Conservation (phyloP, 495 filamentous ascomycete species). For the Staphylotrichum longicolle region DNA sequence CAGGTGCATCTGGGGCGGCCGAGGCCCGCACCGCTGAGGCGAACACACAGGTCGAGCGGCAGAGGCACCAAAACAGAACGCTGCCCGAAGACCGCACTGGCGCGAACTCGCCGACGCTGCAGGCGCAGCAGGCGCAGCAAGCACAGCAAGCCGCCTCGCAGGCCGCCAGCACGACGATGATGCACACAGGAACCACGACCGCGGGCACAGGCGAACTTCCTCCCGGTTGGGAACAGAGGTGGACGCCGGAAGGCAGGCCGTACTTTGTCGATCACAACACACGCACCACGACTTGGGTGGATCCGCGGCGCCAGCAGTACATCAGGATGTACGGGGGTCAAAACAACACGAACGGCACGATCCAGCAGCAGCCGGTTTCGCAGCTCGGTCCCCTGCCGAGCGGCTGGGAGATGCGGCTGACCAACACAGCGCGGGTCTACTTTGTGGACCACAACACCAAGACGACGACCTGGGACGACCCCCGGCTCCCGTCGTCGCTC, state of each 20-base stretch:
- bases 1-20: constrained; percentile 69
- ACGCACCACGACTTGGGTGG: constrained; percentile 98
- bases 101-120: constrained; percentile 82
- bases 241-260: constrained; percentile 87
- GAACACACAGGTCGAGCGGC: constrained; percentile 85
- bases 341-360: constrained; percentile 74
- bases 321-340: constrained; percentile 93
- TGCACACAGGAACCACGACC: constrained; percentile 92
- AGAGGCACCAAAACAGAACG: constrained; percentile 92
- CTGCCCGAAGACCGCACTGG: constrained; percentile 94
- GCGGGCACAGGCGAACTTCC: constrained; percentile 94
- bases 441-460: constrained; percentile 99
- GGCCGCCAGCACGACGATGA: constrained; percentile 68
- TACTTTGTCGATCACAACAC: constrained; percentile 99
- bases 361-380: constrained; percentile 96
- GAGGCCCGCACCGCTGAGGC: constrained; percentile 74
- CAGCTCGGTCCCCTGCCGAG: constrained; percentile 95
- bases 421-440: constrained; percentile 95
- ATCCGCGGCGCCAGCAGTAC: constrained; percentile 95
- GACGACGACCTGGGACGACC: constrained; percentile 99
- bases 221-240: constrained; percentile 92
- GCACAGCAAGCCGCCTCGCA: constrained; percentile 56
- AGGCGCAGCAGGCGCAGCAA: constrained; percentile 58
- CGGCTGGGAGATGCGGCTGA: constrained; percentile 99
- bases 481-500: constrained; percentile 87